Percentiles rank a stretch among this genome's conserved stretches.
These are phyloP conservation scores for Limnomonas spitsbergensis DNA, from an alignment of 139 green algal species.

Conservation along the genomic window DNA sequence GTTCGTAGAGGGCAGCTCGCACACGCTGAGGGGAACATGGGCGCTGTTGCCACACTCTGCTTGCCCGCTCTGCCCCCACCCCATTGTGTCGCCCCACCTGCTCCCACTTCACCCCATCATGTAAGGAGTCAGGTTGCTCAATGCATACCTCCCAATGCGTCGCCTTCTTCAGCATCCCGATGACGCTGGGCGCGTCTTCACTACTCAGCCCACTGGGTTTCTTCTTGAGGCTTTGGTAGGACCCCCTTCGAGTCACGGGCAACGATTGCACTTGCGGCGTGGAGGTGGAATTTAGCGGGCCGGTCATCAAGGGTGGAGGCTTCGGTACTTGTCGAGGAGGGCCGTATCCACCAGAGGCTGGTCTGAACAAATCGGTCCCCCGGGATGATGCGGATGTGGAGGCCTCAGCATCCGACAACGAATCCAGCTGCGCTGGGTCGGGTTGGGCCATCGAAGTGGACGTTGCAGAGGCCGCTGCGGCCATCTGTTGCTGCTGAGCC, in stretches of 20 bases:
- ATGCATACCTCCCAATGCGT: slow-evolving; percentile 14
- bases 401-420: background rate
- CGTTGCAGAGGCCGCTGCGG: background rate
- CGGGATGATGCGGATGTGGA: background rate
- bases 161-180: slow-evolving; percentile 9
- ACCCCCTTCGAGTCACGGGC: background rate
- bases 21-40: no score
- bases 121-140: no score
- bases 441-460: background rate
- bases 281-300: background rate
- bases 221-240: slow-evolving; percentile 5
- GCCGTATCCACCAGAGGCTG: background rate
- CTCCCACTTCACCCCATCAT: no score
- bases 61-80: no score
- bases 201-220: background rate
- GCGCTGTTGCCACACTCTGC: no score
- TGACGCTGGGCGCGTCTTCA: slow-evolving; percentile 6
- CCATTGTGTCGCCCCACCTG: no score
- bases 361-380: background rate
- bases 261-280: background rate
- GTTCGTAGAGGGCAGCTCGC: no score
- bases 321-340: background rate
- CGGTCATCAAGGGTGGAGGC: background rate
- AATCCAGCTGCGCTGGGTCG: background rate
- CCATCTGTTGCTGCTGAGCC: background rate